Base-by-base conservation (phyloP, 257 asterid genomes). In the Solanum raphanifolium region DNA sequence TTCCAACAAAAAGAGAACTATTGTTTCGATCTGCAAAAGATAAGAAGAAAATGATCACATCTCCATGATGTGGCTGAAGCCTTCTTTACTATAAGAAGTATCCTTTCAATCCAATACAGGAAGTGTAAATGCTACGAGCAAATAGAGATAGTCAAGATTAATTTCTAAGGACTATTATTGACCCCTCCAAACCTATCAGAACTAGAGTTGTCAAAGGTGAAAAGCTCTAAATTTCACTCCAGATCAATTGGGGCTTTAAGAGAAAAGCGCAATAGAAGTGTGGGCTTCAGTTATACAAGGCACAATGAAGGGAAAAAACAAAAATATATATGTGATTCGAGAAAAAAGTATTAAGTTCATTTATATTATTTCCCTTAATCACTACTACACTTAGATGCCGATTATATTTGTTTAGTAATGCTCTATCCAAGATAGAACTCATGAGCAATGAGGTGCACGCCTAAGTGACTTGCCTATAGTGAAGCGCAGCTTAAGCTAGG, bases 1-100 rank as follows among this genome's bases (percentile, higher is more conserved):
- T 90, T 96, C 98, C 94, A 97, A 91, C 91, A 97, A 90, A 89
- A 97, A 97, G 73, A 97, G 96, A 72, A 97, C 99, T 75, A 93
- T 92, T 91, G 91, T 97, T 91, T 96, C 99, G 66, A 97, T 96
- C 99, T 97, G 98, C 85, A 92, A 85, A 27, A 74, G 29, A 27
- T 81, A 81, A 48, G 68, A 81, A 81, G 69, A 81, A 48, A 18
- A 29, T 18, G 21, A 81, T 81, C 85, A 48, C 9, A 81, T 81
- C 68, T 29, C 85, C 20, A 5, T 46, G 85, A 78, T 27, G 85
- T 5, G 39, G 25, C 85, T 27, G 85, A 29, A 43, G 18, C 27
- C 58, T 29, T 29, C 25, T 27, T 46, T 3, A 5, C 12, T 81
- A 29, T 48, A 29, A 18, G 20, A 81, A 29, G n/a, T 46, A 81